Evolutionary conservation across 2,329 filamentous ascomycete genomes (phyloP), one percentile per base, ranked within the genome.

Genomic region (Pestalotiopsis sp.): DNA sequence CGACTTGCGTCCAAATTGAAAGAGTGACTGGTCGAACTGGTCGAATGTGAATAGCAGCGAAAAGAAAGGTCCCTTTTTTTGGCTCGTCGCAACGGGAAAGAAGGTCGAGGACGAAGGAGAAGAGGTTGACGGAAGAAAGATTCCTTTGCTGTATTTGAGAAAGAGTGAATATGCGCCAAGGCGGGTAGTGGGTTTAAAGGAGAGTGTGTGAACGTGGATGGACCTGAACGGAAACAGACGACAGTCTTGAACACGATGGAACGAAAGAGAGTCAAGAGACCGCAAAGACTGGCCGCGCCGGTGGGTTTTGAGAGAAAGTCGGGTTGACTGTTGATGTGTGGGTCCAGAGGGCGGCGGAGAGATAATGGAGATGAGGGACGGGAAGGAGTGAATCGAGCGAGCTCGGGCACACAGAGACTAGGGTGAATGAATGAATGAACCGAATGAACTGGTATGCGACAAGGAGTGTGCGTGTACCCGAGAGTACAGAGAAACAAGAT

Each of bases 301-400:
- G 62, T 45, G 64, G 41, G 31, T 58, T 57, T 38, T 49, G 64
- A 58, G 27, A 57, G 52, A 36, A 64, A 20, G 39, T 64, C 52
- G 64, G 45, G 64, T 45, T 66, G 41, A 45, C 52, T 57, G 12
- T 66, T 70, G 66, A 66, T 70, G 64, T 69, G 69, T 59, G 45
- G 45, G 45, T 52, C 45, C 45, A 52, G 17, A 52, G n/a, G 31
- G 14, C 45, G 45, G 45, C 45, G 57, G 57, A 59, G 20, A 59
- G 57, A 59, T 36, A 36, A 14, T 62, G 31, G 59, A 25, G 27
- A 62, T 20, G 67, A 70, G 64, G 68, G 49, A 69, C 71, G 68
- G 71, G 63, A 71, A 68, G 72, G 71, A 74, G 68, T 62, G 68
- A 73, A 70, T 66, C 63, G 61, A 23, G 38, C 4, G 39, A 64